Percentiles rank a stretch among this genome's conserved stretches.
Evolutionary conservation across 2,329 filamentous ascomycete genomes (phyloP).

Genomic region (Atkinsonella texensis): DNA sequence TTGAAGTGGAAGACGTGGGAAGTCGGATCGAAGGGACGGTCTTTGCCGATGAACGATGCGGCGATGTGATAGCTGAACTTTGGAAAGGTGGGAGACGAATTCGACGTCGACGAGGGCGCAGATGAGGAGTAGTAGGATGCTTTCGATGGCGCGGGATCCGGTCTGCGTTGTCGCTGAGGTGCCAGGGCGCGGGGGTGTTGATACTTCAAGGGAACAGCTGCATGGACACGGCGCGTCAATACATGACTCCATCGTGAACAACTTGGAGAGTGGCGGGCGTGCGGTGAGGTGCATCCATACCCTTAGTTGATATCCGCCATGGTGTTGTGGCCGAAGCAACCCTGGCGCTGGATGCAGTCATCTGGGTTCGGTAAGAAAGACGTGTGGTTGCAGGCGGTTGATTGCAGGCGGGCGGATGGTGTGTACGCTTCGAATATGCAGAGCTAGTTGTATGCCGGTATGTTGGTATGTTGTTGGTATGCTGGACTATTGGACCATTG

Average conservation of each 20-base stretch:
- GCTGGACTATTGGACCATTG: too few relatives aligned
- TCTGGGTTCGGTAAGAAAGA: constrained; percentile 4
- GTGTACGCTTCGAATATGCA: not conserved
- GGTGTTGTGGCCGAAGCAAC: constrained; percentile 9
- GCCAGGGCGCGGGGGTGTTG: not conserved
- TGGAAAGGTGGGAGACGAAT: constrained; percentile 14
- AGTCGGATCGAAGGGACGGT: constrained; percentile 53
- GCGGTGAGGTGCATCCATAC: constrained; percentile 2
- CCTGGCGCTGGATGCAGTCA: constrained; percentile 11
- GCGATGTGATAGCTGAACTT: constrained; percentile 57
- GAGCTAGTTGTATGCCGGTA: not conserved
- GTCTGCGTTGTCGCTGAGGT: not conserved
- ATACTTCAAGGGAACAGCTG: not conserved
- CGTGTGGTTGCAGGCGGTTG: too few relatives aligned
- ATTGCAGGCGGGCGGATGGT: not conserved
- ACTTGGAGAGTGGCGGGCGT: not conserved
- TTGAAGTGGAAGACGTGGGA: constrained; percentile 63
- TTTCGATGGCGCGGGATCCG: not conserved
- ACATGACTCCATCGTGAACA: not conserved
- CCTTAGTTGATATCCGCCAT: constrained; percentile 9
- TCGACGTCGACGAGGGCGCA: constrained; percentile 8
- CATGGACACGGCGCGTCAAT: not conserved
- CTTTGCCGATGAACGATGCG: constrained; percentile 65
- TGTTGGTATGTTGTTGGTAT: too few relatives aligned
- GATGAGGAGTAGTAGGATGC: constrained; percentile 4